Percentiles rank a stretch among this genome's conserved stretches.
Conservation (phyloP, 441 rosid species). For the Melastoma candidum region DNA sequence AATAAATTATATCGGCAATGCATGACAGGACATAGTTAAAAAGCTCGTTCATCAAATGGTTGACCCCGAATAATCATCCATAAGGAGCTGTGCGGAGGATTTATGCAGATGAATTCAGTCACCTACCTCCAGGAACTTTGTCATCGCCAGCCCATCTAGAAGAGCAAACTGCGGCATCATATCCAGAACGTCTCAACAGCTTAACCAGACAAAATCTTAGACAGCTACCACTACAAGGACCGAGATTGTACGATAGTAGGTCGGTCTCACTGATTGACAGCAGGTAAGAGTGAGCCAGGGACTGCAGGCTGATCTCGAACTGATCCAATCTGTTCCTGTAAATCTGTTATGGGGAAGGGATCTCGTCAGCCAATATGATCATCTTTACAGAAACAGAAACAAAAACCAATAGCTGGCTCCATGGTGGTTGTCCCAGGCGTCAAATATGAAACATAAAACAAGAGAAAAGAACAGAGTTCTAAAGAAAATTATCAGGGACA, state of each 20-base stretch:
- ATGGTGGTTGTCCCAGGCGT: no score
- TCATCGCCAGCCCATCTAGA: constrained; percentile 73
- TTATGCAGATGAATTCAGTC: constrained; percentile 6
- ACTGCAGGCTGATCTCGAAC: constrained; percentile 48
- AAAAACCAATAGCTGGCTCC: neutral
- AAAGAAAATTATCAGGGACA: no score
- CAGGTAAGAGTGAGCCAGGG: constrained; percentile 44
- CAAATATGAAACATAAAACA: no score
- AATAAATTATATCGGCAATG: no score
- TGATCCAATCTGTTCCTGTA: constrained; percentile 41
- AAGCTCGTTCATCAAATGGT: neutral
- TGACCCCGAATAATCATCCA: no score
- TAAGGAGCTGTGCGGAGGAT: neutral
- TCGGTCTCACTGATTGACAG: constrained; percentile 47
- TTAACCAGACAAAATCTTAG: constrained; percentile 64
- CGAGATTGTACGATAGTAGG: constrained; percentile 45
- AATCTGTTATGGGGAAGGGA: constrained; percentile 32
- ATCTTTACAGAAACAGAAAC: neutral
- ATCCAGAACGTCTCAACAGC: constrained; percentile 63
- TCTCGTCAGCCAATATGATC: neutral
- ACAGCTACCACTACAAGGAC: constrained; percentile 73
- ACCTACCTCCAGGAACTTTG: constrained; percentile 90
- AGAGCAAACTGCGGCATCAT: constrained; percentile 79
- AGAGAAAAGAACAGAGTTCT: no score
- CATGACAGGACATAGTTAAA: no score